These are phyloP conservation scores for Syzygium oleosum DNA, from an alignment of 345 rosid genomes.

Conservation along the genomic window DNA sequence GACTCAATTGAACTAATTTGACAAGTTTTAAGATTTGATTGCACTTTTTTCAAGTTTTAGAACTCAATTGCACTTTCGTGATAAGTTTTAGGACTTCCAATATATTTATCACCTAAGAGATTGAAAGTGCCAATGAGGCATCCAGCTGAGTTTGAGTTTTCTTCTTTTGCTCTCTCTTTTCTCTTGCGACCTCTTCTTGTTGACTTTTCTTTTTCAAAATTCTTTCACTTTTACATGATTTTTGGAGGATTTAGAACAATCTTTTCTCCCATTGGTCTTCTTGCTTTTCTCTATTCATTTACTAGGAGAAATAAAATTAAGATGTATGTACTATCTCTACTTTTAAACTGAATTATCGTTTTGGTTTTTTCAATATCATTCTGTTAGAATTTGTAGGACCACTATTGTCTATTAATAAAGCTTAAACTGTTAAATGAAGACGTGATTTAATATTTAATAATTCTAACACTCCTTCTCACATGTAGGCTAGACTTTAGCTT, in stretches of 20 bases:
- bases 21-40: too few species aligned
- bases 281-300: neutral
- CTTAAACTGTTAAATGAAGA: neutral
- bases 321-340: too few species aligned
- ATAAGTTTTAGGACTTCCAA: too few species aligned
- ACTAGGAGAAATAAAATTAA: neutral
- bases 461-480: neutral
- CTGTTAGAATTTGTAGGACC: too few species aligned
- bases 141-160: neutral
- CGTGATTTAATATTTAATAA: neutral
- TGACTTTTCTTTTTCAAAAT: neutral
- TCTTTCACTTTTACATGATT: neutral
- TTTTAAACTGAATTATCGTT: too few species aligned
- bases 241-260: neutral
- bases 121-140: neutral
- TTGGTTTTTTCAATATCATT: too few species aligned
- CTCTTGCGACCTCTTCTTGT: neutral
- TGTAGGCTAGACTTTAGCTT: neutral
- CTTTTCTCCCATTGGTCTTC: neutral
- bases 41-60: too few species aligned
- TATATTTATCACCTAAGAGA: too few species aligned
- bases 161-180: neutral
- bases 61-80: too few species aligned
- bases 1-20: too few species aligned
- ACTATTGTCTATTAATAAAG: neutral